Conservation (phyloP, 2,329 filamentous ascomycete genomes). For the Exophiala viscosa region DNA sequence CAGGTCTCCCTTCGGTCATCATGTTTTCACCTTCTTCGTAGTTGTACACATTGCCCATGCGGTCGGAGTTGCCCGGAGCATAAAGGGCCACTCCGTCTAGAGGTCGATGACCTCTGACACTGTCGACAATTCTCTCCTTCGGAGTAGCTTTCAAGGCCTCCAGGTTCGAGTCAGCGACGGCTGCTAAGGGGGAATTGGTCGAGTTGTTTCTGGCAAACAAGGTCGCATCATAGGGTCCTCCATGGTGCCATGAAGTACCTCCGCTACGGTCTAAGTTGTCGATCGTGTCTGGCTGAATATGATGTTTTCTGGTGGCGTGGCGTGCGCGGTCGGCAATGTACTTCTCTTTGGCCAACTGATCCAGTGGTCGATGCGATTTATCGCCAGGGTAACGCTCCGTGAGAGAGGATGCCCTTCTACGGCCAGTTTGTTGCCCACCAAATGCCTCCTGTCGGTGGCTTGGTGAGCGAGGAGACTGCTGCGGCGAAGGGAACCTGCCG, state of each 20-base stretch:
- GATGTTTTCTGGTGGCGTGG: conserved; percentile 62
- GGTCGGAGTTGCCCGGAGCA: conserved; percentile 68
- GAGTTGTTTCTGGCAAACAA: conserved; percentile 68
- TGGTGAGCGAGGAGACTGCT: conserved; percentile 18
- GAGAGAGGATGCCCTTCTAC: conserved; percentile 46
- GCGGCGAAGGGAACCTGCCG: conserved; percentile 2
- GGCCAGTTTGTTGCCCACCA: conserved; percentile 8
- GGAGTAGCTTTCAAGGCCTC: conserved; percentile 81
- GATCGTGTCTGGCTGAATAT: conserved; percentile 70
- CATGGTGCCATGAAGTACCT: conserved; percentile 62
- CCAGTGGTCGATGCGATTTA: conserved; percentile 25
- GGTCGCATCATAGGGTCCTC: conserved; percentile 84
- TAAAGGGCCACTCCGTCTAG: conserved; percentile 74
- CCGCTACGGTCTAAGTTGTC: conserved; percentile 65
- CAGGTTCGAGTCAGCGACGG: conserved; percentile 66
- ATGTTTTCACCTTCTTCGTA: conserved; percentile 86
- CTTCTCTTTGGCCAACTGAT: conserved; percentile 25
- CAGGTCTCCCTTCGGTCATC: conserved; percentile 67
- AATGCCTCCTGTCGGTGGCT: conserved; percentile 24
- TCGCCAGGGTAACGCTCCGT: conserved; percentile 26
- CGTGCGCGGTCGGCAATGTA: conserved; percentile 52
- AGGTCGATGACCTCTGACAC: conserved; percentile 68
- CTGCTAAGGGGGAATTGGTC: conserved; percentile 65
- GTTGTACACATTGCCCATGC: conserved; percentile 65
- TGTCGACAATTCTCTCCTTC: conserved; percentile 69